These are phyloP conservation scores for Triticum dicoccoides DNA, from an alignment of 176 grass and related monocot species.

Conservation along the genomic window DNA sequence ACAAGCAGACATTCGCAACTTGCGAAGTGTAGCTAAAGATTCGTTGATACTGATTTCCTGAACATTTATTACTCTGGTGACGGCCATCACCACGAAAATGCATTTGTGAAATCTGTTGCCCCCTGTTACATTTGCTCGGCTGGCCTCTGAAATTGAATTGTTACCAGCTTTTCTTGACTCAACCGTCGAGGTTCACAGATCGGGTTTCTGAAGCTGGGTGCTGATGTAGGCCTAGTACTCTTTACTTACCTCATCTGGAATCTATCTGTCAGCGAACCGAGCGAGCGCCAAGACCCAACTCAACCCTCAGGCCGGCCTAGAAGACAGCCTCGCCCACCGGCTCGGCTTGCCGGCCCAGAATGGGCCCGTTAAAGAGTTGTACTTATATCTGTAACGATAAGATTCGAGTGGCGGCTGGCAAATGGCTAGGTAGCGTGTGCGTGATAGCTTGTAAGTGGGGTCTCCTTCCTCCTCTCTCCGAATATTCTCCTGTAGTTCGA, in stretches of 20 bases:
- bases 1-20: constrained; percentile 24
- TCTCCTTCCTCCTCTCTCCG: too few species aligned
- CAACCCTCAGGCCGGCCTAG: too few species aligned
- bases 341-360: too few species aligned
- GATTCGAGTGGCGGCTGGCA: too few species aligned
- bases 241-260: not conserved
- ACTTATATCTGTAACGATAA: too few species aligned
- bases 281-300: too few species aligned
- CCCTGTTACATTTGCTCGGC: not conserved
- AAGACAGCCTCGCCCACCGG: too few species aligned
- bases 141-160: not conserved
- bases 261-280: too few species aligned
- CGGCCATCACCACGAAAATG: constrained; percentile 8
- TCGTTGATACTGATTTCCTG: not conserved
- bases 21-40: constrained; percentile 18
- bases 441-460: too few species aligned
- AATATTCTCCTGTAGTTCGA: too few species aligned
- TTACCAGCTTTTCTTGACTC: not conserved
- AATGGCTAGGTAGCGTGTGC: too few species aligned
- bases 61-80: not conserved
- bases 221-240: not conserved
- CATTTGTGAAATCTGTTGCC: not conserved
- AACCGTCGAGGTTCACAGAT: not conserved
- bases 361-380: too few species aligned
- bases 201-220: not conserved